Conservation (phyloP, 352 stramenopile genomes). For the Plasmopara viticola region DNA sequence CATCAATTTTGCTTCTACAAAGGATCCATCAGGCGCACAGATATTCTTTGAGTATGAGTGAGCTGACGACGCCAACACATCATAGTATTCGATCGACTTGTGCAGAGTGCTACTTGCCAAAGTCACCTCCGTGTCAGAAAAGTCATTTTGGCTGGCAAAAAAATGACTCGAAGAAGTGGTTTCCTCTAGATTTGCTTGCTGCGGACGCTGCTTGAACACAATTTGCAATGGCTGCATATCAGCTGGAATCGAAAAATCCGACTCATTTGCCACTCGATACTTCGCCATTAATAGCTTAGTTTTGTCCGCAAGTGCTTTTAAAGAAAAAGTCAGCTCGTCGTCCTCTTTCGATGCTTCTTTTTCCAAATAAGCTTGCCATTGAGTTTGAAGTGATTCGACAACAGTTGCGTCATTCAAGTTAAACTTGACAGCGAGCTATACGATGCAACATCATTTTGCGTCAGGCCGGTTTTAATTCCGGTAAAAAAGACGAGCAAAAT, state of each 20-base stretch:
- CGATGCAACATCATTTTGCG: background rate
- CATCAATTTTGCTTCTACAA: constrained; percentile 57
- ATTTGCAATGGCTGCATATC: constrained; percentile 57
- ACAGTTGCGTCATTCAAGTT: constrained; percentile 57
- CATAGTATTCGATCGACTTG: constrained; percentile 58
- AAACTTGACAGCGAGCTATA: constrained; percentile 67
- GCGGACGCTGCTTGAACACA: constrained; percentile 80
- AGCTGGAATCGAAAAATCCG: constrained; percentile 20
- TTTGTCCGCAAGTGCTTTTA: constrained; percentile 44
- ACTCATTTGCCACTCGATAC: constrained; percentile 31
- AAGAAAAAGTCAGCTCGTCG: constrained; percentile 30
- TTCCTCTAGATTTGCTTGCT: constrained; percentile 25
- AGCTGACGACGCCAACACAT: constrained; percentile 46
- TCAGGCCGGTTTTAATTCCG: constrained; percentile 9
- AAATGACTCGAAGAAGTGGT: constrained; percentile 23
- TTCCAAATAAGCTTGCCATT: constrained; percentile 40
- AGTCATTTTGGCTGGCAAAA: constrained; percentile 20
- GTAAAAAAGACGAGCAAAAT: background rate
- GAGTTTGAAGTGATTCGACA: constrained; percentile 39
- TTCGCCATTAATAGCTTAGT: constrained; percentile 48
- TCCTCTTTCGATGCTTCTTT: constrained; percentile 13
- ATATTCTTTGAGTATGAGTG: constrained; percentile 67
- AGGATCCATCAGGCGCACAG: constrained; percentile 62
- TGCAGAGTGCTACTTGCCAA: constrained; percentile 34
- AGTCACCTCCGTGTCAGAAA: constrained; percentile 33